Base-by-base conservation (phyloP, 148 eudicot species). In the Camellia granthamiana region DNA sequence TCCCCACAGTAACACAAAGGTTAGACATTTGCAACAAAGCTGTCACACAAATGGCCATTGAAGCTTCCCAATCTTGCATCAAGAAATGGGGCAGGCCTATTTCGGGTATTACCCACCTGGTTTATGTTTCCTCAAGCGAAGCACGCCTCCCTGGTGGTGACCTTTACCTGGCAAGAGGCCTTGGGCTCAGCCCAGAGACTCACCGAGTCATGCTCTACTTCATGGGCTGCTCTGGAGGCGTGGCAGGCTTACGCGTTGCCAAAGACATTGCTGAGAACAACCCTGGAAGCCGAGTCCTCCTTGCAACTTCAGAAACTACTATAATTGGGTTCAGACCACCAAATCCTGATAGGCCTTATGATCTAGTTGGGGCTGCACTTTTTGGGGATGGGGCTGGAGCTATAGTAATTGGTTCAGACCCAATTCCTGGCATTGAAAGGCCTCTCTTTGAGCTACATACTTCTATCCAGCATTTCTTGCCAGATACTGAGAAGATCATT, bases 361-460 rank as follows among this genome's bases (percentile, higher is more conserved):
- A 97, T 74, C 71, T 97, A 10, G 97, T 97, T 10, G 99, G 98
- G 19, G 98, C 88, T 60, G 98, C 98, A 7, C 78, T 97, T 68
- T 97, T 97, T 16, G 99, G 99, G n/a, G 99, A 92, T 19, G 99
- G 99, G 11, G 99, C 98, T 1, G 99, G 97, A n/a, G 97, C 98
- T 44, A 86, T 92, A 88, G 78, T 97, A 18, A 84, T 97, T 3
- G 99, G 97, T 6, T 84, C 95, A 0, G 86, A 86, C 59, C 94
- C 97, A 0, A 42, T 79, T 1, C 43, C 78, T n/a, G 4, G 1
- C 18, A 72, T 43, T 3, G 99, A 97, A 59, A 87, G 64, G 41
- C 97, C 99, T 13, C 87, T 91, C 16, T 94, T 94, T 44, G 99
- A 94, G 84, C 88, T 94, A 74, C 97, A 94, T 70, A 86, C 93